Conservation (phyloP, 1,284 basidiomycete genomes). For the Sanghuangporus sanghuang region DNA sequence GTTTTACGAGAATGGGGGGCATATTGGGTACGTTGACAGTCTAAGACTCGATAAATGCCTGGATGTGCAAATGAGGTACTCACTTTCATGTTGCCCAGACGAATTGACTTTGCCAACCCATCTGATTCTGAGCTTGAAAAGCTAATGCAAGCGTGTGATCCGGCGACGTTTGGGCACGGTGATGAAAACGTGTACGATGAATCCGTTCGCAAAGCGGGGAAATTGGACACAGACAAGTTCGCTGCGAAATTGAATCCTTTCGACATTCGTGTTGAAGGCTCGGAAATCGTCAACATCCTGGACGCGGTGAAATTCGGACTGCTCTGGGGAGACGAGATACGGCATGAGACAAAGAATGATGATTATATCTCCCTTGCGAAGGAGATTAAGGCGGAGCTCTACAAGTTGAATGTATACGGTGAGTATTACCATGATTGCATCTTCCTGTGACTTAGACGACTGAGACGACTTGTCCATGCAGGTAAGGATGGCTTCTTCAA, state of each 20-base stretch:
- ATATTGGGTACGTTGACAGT: not conserved
- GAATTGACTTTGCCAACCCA: conserved; percentile 1
- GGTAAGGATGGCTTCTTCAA: conserved; percentile 17
- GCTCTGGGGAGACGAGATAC: not conserved
- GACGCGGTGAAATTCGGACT: not conserved
- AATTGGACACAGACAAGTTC: conserved; percentile 11
- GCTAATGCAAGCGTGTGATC: not conserved
- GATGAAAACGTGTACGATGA: conserved; percentile 10
- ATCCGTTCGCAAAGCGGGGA: conserved; percentile 13
- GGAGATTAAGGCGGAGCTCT: conserved; percentile 8
- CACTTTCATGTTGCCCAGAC: not conserved
- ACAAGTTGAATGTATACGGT: conserved; percentile 16
- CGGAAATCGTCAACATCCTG: not conserved
- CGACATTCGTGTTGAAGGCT: conserved; percentile 18
- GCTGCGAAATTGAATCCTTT: not conserved
- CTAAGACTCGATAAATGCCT: not conserved
- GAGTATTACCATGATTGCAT: not conserved
- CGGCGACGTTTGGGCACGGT: conserved; percentile 6
- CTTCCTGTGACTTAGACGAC: not conserved
- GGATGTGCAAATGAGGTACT: not conserved
- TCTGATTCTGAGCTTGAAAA: not conserved
- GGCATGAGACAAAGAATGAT: no score
- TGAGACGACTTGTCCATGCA: not conserved
- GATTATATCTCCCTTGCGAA: no score
- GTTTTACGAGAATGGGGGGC: not conserved